Evolutionary conservation across 495 filamentous ascomycete genomes (phyloP), one percentile per base, ranked within the genome.

Genomic region (Penicillium psychrofluorescens): DNA sequence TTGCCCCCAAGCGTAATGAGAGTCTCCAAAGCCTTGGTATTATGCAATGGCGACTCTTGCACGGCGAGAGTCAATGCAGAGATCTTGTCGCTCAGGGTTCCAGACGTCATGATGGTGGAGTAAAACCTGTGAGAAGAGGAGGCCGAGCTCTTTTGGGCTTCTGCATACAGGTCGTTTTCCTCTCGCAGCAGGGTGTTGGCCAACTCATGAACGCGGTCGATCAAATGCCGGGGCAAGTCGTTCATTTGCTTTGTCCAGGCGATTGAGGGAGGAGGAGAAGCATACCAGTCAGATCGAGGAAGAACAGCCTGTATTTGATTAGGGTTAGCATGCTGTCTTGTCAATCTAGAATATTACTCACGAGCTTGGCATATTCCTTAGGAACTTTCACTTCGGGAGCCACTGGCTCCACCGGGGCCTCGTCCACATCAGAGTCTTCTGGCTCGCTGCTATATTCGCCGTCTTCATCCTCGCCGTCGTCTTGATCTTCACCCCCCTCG

Each of bases 41-140:
- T 95, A 55, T 98, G 92, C 37, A 97, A 66, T 6, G 92, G 92
- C 4, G 92, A 97, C 58, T 97, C 92, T 67, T 98, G 92, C 11
- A 95, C 83, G 16, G 89, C 84, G 37, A 98, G 71, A 1, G 92
- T 98, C 52, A 96, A 67, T 6, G 92, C 92, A 3, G 94, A 96
- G 28, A 96, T 86, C 62, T 95, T 97, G 66, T 98, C 92, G 30
- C 89, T 92, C 41, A 95, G 75, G 7, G 94, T 98, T 68, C 92
- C 92, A 1, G 90, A 89, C 11, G 89, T 69, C 92, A 98, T 96
- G 61, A 98, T 95, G 6, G 89, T 94, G 2, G 86, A 85, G 69
- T 96, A 81, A 71, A 97, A 98, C 63, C 85, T 92, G 57, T 90
- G 83, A 8, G 90, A 86, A 1, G 92, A 95, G 35, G 86, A 84